Evolutionary conservation across 2,329 filamentous ascomycete genomes (phyloP).

Genomic region (Colletotrichum lupini): DNA sequence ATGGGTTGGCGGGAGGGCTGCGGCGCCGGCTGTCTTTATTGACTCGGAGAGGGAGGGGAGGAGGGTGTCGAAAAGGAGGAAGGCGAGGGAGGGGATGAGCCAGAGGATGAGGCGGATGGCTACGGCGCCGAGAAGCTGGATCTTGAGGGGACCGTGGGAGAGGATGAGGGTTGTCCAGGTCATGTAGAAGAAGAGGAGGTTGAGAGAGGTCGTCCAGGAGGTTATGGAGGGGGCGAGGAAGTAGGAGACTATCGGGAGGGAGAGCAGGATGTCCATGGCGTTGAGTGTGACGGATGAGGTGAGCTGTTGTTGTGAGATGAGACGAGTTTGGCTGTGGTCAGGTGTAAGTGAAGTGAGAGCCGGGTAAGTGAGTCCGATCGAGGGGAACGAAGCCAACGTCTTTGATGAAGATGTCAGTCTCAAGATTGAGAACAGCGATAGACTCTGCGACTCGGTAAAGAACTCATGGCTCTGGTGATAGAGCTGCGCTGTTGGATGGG

Average conservation of each 20-base stretch:
- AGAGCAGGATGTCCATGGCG: slow-evolving; percentile 74
- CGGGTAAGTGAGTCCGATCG: not conserved
- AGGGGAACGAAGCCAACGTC: not conserved
- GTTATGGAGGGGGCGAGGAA: slow-evolving; percentile 70
- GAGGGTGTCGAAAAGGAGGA: slow-evolving; percentile 77
- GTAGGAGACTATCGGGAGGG: slow-evolving; percentile 78
- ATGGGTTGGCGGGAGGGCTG: slow-evolving; percentile 57
- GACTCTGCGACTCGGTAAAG: not conserved
- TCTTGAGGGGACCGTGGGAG: slow-evolving; percentile 77
- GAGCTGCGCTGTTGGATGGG: not conserved
- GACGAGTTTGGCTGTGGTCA: not conserved
- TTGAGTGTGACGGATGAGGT: not conserved
- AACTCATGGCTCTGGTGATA: not conserved
- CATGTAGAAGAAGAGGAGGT: slow-evolving; percentile 89
- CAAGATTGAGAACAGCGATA: not conserved
- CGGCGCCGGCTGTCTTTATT: slow-evolving; percentile 74
- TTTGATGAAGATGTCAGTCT: not conserved
- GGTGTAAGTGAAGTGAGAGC: not conserved
- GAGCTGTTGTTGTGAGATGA: not conserved
- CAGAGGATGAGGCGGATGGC: slow-evolving; percentile 77
- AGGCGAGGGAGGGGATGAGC: slow-evolving; percentile 77
- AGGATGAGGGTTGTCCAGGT: slow-evolving; percentile 88
- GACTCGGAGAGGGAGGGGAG: slow-evolving; percentile 75
- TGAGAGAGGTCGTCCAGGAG: slow-evolving; percentile 83
- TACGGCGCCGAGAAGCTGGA: slow-evolving; percentile 79